Conservation (phyloP, 805 yeast genomes). For the Kuraishia molischiana region DNA sequence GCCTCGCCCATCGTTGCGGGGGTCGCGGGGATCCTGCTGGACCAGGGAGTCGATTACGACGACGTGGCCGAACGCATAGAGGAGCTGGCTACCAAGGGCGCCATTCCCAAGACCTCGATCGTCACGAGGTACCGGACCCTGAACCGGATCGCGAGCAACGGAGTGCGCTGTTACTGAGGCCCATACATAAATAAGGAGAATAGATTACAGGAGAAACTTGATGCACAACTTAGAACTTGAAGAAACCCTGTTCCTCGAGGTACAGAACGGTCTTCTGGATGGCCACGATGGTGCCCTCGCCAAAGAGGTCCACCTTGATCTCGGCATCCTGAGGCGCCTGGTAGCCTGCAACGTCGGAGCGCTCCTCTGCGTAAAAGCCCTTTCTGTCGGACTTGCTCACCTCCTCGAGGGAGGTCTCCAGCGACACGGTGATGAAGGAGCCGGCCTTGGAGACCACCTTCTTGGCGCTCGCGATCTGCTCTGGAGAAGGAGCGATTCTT, state of each 20-base stretch:
- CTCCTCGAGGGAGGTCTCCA: constrained; percentile 36
- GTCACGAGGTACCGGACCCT: constrained; percentile 46
- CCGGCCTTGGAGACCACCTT: constrained; percentile 37
- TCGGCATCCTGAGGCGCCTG: constrained; percentile 44
- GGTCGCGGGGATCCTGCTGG: constrained; percentile 41
- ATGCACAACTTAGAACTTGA: constrained; percentile 30
- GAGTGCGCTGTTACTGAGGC: constrained; percentile 6
- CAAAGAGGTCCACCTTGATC: constrained; percentile 42
- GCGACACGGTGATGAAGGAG: constrained; percentile 40
- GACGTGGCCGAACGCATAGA: constrained; percentile 32
- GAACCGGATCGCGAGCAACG: constrained; percentile 36
- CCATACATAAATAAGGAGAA: neutral
- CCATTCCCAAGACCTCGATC: constrained; percentile 35
- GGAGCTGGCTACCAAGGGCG: constrained; percentile 34
- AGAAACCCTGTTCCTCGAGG: constrained; percentile 79
- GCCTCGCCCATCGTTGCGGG: constrained; percentile 73
- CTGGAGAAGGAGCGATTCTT: constrained; percentile 30
- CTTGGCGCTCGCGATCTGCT: constrained; percentile 31
- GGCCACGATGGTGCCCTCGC: constrained; percentile 54
- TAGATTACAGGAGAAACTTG: too few relatives aligned
- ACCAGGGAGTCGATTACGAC: constrained; percentile 34
- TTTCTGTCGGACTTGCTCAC: constrained; percentile 37
- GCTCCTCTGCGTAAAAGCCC: constrained; percentile 36
- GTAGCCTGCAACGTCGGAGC: constrained; percentile 37
- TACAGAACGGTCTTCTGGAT: constrained; percentile 65